Evolutionary conservation across 768 basidiomycete genomes (phyloP), one percentile per base, ranked within the genome.

Genomic region (Grammothele lineata): DNA sequence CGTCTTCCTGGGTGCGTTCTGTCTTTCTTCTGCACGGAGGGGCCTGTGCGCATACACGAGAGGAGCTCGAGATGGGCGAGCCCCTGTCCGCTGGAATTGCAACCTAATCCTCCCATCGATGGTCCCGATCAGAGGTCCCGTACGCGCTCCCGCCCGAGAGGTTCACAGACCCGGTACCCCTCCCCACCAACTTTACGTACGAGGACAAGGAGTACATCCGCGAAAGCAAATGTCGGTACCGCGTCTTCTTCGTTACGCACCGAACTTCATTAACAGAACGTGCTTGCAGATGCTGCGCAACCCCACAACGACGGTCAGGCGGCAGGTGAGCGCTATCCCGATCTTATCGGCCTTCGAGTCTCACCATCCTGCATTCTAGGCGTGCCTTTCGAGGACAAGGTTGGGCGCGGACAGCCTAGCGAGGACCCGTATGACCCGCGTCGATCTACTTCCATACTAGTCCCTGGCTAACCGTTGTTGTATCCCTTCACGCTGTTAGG

Each of bases 261-360:
- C 15, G 9, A 32, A 32, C 15, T 17, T 32, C 19, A 33, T 17
- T 34, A 17, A 7, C 14, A 19, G 41, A 25, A 12, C 1, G 5
- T 27, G 5, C 6, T 49, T 37, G 39, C 18, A 84, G 85, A 86
- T 59, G 74, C 70, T 21, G 74, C 63, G 10, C 86, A 87, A 51
- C 85, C 84, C 0, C 61, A 52, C 12, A 81, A 81, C 56, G 79
- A 87, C 54, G 85, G 85, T 0, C 84, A 85, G 59, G 70, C 79
- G 5, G 68, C 63, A 60, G 74, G 80, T 77, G 54, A 23, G 60
- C 43, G 40, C 38, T 10, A n/a, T 23, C 17, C 41, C 27, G n/a
- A 8, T 10, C 22, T 15, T 21, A 24, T 2, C 5, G 3, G 27
- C 14, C 22, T 33, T 10, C 19, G 22, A 8, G 22, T 15, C n/a